These are phyloP conservation scores for Asterochloris sp. DNA, from an alignment of 139 green algal species.

Conservation along the genomic window DNA sequence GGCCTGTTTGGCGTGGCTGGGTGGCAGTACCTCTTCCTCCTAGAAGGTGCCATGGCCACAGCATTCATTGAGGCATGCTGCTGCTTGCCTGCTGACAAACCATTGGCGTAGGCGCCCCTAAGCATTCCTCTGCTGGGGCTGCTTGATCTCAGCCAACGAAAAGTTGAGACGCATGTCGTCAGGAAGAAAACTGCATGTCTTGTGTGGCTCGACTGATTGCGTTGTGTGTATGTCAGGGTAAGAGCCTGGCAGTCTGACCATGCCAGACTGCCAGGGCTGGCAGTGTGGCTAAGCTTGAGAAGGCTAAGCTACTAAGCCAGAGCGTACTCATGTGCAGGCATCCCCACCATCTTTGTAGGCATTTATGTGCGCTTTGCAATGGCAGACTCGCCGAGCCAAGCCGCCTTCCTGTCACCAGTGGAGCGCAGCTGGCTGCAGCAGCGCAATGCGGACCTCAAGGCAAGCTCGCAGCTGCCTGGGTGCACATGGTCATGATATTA, in stretches of 20 bases:
- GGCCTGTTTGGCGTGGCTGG: slow-evolving; percentile 52
- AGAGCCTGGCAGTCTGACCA: no score
- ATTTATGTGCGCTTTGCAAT: slow-evolving; percentile 29
- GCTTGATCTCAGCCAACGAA: no score
- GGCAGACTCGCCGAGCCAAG: slow-evolving; percentile 27
- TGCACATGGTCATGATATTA: neutral
- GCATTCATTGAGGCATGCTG: no score
- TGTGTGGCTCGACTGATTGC: no score
- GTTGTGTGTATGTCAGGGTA: no score
- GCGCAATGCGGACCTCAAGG: slow-evolving; percentile 18
- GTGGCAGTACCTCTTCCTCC: slow-evolving; percentile 76
- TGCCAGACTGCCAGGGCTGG: no score
- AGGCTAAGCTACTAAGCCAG: no score
- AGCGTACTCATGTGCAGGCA: neutral
- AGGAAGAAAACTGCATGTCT: no score
- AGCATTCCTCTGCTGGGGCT: neutral
- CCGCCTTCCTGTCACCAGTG: slow-evolving; percentile 39
- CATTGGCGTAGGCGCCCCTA: no score
- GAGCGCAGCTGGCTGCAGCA: slow-evolving; percentile 34
- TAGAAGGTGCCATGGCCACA: slow-evolving; percentile 39
- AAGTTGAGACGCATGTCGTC: no score
- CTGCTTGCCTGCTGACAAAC: no score
- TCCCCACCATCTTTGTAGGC: slow-evolving; percentile 37
- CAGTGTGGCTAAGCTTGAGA: no score
- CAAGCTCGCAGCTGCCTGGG: neutral